A percentile compares a stretch with the other conserved stretches of the same genome.
phyloP scores from a whole-genome alignment of 148 eudicot genomes.

The Rhododendron ovatum region DNA sequence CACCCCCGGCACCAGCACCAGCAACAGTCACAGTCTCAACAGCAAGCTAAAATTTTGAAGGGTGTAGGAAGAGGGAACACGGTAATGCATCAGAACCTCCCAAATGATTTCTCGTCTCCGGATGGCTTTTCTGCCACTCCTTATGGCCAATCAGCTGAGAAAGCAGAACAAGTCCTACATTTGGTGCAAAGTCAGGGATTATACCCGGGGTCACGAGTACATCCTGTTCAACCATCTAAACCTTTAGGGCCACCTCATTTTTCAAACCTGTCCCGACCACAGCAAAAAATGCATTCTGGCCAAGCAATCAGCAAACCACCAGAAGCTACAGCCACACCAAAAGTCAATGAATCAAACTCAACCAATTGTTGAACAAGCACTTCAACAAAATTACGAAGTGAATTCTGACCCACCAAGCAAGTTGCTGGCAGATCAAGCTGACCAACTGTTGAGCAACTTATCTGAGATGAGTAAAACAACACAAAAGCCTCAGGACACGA shows the following conservation, averaged over 20 bases:
- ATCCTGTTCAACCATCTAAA: constrained; percentile 39
- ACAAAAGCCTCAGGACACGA: constrained; percentile 20
- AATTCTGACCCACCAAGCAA: constrained; percentile 39
- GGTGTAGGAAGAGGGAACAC: constrained; percentile 63
- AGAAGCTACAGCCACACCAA: constrained; percentile 32
- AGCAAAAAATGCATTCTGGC: constrained; percentile 42
- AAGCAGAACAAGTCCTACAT: constrained; percentile 43
- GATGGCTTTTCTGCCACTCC: constrained; percentile 49
- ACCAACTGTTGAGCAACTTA: constrained; percentile 25
- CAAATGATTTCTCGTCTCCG: constrained; percentile 40
- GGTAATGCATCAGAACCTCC: constrained; percentile 46
- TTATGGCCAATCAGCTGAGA: constrained; percentile 53
- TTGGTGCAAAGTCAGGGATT: constrained; percentile 40
- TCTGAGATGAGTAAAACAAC: constrained; percentile 21
- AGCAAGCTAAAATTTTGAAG: constrained; percentile 51
- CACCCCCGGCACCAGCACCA: constrained; percentile 63
- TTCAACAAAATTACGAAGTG: constrained; percentile 39
- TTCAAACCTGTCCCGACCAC: constrained; percentile 39
- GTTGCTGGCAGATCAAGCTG: constrained; percentile 38
- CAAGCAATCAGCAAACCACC: constrained; percentile 40
- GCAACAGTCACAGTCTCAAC: constrained; percentile 53
- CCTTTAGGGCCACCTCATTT: constrained; percentile 28
- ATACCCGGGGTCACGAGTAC: constrained; percentile 33
- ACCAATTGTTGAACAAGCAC: constrained; percentile 34
- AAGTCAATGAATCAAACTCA: constrained; percentile 48